Conservation (phyloP, 495 filamentous ascomycete species). For the Hypoxylon lienhwacheense region DNA sequence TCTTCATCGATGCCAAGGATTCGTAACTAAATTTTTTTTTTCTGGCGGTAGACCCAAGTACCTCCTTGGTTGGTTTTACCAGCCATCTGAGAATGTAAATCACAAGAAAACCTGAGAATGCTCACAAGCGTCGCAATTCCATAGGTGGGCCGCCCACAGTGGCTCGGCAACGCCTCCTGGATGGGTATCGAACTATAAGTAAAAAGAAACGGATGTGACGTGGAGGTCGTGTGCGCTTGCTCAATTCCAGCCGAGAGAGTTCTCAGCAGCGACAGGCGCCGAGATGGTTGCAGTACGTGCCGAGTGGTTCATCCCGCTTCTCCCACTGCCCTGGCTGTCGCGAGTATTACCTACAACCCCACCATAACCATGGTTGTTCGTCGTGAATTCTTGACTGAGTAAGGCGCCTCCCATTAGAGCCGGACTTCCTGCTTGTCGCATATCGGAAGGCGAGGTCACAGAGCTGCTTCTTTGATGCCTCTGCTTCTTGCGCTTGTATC, state of each 20-base stretch:
- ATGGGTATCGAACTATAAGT: constrained; percentile 57
- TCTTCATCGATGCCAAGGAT: constrained; percentile 35
- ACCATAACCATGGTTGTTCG: constrained; percentile 48
- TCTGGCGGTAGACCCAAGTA: constrained; percentile 31
- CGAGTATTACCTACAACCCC: constrained; percentile 50
- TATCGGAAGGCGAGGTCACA: constrained; percentile 54
- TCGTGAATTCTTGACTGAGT: constrained; percentile 49
- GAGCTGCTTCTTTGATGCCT: constrained; percentile 78
- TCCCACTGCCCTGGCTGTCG: constrained; percentile 68
- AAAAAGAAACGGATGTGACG: constrained; percentile 40
- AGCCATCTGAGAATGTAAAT: constrained; percentile 40
- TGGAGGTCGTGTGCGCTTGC: constrained; percentile 36
- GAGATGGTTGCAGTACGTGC: constrained; percentile 71
- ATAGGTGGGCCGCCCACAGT: constrained; percentile 30
- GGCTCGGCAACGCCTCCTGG: constrained; percentile 36
- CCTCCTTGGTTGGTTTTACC: constrained; percentile 26
- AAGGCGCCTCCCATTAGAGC: constrained; percentile 58
- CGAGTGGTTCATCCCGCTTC: constrained; percentile 73
- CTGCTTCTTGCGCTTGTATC: constrained; percentile 87
- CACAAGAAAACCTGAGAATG: constrained; percentile 37
- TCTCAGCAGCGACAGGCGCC: constrained; percentile 91
- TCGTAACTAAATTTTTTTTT: constrained; percentile 32
- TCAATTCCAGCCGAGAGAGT: constrained; percentile 98
- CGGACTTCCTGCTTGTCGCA: constrained; percentile 60
- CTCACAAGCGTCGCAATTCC: constrained; percentile 37